Evolutionary conservation across 768 basidiomycete species (phyloP).

Genomic region (Calocybe gangraenosa): DNA sequence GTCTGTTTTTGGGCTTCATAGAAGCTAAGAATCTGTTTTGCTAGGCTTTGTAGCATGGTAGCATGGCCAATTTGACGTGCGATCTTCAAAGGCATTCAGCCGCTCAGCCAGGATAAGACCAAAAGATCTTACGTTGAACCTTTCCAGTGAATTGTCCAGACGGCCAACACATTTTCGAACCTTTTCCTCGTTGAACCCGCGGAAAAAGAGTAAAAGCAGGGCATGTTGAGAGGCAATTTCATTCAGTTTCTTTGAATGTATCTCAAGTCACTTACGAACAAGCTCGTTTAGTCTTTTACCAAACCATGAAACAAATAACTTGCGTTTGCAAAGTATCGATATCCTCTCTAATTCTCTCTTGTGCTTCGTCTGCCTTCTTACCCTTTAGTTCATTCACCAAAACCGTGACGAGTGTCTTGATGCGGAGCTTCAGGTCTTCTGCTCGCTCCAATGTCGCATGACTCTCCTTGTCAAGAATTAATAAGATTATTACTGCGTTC

Average conservation of each 20-base stretch:
- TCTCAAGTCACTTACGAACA: neutral
- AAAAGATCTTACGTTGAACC: neutral
- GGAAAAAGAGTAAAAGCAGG: neutral
- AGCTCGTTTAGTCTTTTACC: neutral
- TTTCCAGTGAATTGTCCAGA: neutral
- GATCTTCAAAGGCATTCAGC: neutral
- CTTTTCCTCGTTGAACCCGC: constrained; percentile 1
- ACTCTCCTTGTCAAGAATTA: neutral
- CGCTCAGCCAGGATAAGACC: too few relatives aligned
- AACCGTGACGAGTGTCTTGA: neutral
- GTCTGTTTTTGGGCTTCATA: neutral
- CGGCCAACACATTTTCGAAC: neutral
- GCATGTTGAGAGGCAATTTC: constrained; percentile 1
- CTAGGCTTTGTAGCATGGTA: neutral
- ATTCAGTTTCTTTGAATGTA: constrained; percentile 2
- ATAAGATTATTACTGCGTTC: too few relatives aligned
- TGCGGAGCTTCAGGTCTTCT: constrained; percentile 5
- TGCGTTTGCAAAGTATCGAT: neutral
- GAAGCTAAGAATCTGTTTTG: neutral
- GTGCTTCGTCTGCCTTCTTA: neutral
- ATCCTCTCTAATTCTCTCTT: neutral
- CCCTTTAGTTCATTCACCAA: constrained; percentile 4
- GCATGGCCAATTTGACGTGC: neutral
- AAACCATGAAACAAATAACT: neutral
- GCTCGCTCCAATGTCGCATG: constrained; percentile 3